Conservation (phyloP, 768 basidiomycete genomes). For the Tylopilus sp. region DNA sequence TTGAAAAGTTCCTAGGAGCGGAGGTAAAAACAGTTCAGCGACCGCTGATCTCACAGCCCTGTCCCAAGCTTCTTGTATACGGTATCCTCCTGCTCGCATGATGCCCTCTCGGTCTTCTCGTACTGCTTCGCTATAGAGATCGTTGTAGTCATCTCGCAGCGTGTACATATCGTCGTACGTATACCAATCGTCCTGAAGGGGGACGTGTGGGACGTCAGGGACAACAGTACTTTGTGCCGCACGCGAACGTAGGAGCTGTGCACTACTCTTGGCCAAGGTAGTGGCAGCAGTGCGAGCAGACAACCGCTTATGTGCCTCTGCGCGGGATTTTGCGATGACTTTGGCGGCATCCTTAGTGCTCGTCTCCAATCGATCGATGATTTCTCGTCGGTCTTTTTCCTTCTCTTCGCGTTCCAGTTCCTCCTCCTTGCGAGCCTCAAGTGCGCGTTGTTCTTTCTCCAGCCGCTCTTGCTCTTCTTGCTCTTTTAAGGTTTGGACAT, state of each 20-base stretch:
- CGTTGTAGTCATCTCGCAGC: slow-evolving; percentile 59
- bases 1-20: slow-evolving; percentile 36
- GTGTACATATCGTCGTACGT: slow-evolving; percentile 67
- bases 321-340: slow-evolving; percentile 66
- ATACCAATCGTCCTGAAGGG: slow-evolving; percentile 74
- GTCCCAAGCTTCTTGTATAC: slow-evolving; percentile 81
- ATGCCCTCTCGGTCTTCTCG: slow-evolving; percentile 72
- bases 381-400: slow-evolving; percentile 65
- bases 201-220: slow-evolving; percentile 78
- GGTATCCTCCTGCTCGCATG: slow-evolving; percentile 82
- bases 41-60: slow-evolving; percentile 73
- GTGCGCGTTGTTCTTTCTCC: slow-evolving; percentile 66
- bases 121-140: slow-evolving; percentile 73
- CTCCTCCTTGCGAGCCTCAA: slow-evolving; percentile 61
- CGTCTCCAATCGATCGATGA: slow-evolving; percentile 80
- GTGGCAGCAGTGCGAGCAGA: slow-evolving; percentile 48
- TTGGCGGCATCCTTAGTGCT: slow-evolving; percentile 68
- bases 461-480: slow-evolving; percentile 78
- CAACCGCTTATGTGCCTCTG: slow-evolving; percentile 59
- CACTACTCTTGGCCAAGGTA: slow-evolving; percentile 42
- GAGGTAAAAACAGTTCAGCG: slow-evolving; percentile 63
- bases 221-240: slow-evolving; percentile 63
- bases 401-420: slow-evolving; percentile 76
- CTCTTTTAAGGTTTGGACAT: slow-evolving; percentile 65
- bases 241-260: slow-evolving; percentile 54